phyloP scores from a whole-genome alignment of 805 yeast genomes.

The Candida andamanensis region DNA sequence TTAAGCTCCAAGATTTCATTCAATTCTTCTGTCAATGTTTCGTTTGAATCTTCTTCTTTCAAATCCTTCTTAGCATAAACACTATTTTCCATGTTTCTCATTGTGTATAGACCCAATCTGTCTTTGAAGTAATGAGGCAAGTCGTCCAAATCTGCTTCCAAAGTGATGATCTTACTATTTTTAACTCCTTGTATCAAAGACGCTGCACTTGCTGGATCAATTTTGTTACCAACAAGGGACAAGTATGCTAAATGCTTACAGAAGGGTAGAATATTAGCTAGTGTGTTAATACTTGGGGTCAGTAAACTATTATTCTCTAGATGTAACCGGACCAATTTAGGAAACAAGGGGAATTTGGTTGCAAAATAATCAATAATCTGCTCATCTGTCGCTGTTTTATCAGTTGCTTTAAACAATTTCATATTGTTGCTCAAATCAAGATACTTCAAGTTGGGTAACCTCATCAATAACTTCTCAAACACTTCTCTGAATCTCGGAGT shows the following conservation, averaged over 20 bases:
- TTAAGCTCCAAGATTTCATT: slow-evolving; percentile 29
- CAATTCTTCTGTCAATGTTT: slow-evolving; percentile 22
- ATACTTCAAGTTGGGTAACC: slow-evolving; percentile 56
- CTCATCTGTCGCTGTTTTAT: not conserved
- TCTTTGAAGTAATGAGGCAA: slow-evolving; percentile 63
- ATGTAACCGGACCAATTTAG: slow-evolving; percentile 59
- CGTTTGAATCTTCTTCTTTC: slow-evolving; percentile 7
- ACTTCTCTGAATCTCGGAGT: slow-evolving; percentile 44
- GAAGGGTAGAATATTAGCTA: slow-evolving; percentile 66
- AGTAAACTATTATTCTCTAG: slow-evolving; percentile 63
- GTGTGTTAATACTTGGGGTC: slow-evolving; percentile 48
- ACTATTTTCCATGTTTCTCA: slow-evolving; percentile 71
- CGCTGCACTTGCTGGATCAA: slow-evolving; percentile 57
- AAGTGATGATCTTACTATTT: slow-evolving; percentile 54
- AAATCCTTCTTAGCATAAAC: slow-evolving; percentile 41
- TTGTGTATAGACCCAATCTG: slow-evolving; percentile 69
- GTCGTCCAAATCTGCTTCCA: slow-evolving; percentile 61
- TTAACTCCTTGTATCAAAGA: slow-evolving; percentile 68
- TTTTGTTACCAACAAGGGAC: slow-evolving; percentile 59
- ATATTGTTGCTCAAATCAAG: slow-evolving; percentile 73
- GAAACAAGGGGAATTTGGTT: slow-evolving; percentile 64
- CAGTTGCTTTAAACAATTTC: slow-evolving; percentile 40
- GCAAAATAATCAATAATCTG: slow-evolving; percentile 30
- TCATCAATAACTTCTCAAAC: slow-evolving; percentile 47
- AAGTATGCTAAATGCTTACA: slow-evolving; percentile 64